These are phyloP conservation scores for Leccinum variabile DNA, from an alignment of 1,284 basidiomycete genomes.

Conservation along the genomic window DNA sequence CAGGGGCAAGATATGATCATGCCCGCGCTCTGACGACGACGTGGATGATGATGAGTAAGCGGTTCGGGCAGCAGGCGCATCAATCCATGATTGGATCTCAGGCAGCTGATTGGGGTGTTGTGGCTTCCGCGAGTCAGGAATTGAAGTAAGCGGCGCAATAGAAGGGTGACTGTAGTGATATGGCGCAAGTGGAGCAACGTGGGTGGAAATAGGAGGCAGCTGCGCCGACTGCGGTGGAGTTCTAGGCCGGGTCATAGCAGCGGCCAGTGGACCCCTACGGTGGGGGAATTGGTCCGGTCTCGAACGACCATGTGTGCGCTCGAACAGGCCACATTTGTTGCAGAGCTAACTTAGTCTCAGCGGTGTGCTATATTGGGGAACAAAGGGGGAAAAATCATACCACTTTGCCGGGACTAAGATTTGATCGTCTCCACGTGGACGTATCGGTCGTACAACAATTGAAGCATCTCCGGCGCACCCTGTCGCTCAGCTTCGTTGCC, in stretches of 20 bases:
- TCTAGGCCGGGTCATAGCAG: conserved; percentile 35
- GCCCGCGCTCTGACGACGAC: conserved; percentile 28
- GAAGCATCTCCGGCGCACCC: conserved; percentile 72
- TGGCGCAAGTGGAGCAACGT: conserved; percentile 40
- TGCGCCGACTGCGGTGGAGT: conserved; percentile 42
- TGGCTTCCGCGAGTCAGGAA: conserved; percentile 35
- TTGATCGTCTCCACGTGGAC: conserved; percentile 75
- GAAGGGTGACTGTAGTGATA: conserved; percentile 51
- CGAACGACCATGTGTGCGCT: conserved; percentile 77
- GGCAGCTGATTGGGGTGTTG: conserved; percentile 36
- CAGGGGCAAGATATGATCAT: conserved; percentile 32
- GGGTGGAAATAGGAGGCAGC: conserved; percentile 38
- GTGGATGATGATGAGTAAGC: conserved; percentile 26
- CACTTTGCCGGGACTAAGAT: conserved; percentile 78
- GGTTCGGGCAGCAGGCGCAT: conserved; percentile 33
- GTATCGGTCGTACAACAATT: conserved; percentile 85
- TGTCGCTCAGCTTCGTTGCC: conserved; percentile 71
- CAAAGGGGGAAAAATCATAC: conserved; percentile 43
- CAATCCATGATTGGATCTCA: conserved; percentile 39
- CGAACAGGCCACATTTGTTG: conserved; percentile 83
- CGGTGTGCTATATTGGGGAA: conserved; percentile 3
- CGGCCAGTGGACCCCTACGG: conserved; percentile 67
- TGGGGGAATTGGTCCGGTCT: conserved; percentile 80
- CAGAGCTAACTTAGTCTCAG: conserved; percentile 56
- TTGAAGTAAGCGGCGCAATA: conserved; percentile 44